Percentiles rank a stretch among this genome's conserved stretches.
phyloP scores from a whole-genome alignment of 768 basidiomycete species.

The Sarcodon sp. region DNA sequence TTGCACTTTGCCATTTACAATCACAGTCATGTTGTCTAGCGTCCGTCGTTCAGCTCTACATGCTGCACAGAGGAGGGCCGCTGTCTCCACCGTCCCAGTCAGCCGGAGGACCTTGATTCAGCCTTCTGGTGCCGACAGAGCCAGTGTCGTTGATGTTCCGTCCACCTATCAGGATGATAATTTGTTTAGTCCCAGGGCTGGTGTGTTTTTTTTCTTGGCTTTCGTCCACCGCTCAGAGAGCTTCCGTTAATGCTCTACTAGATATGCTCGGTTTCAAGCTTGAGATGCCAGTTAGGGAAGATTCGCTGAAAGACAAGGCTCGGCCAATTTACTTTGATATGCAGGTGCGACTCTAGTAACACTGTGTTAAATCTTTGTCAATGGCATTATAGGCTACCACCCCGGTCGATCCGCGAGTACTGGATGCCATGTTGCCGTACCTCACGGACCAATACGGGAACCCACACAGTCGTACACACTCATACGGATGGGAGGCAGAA shows the following conservation, averaged over 20 bases:
- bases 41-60: neutral
- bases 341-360: conserved; percentile 46
- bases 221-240: neutral
- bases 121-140: conserved; percentile 72
- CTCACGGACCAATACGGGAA: conserved; percentile 95
- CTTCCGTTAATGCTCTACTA: conserved; percentile 14
- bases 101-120: conserved; percentile 55
- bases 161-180: conserved; percentile 58
- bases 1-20: neutral
- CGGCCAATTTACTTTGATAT: conserved; percentile 97
- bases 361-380: neutral
- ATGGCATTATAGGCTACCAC: conserved; percentile 68
- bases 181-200: conserved; percentile 58
- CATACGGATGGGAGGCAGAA: conserved; percentile 99
- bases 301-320: conserved; percentile 40
- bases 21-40: neutral
- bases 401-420: conserved; percentile 90
- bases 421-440: conserved; percentile 95
- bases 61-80: neutral
- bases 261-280: conserved; percentile 89
- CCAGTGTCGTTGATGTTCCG: conserved; percentile 73
- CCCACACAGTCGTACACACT: conserved; percentile 95
- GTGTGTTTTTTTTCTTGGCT: conserved; percentile 22
- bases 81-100: neutral
- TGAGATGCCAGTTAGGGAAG: conserved; percentile 47